Conservation (phyloP, 768 basidiomycete genomes). For the Russula sp. region DNA sequence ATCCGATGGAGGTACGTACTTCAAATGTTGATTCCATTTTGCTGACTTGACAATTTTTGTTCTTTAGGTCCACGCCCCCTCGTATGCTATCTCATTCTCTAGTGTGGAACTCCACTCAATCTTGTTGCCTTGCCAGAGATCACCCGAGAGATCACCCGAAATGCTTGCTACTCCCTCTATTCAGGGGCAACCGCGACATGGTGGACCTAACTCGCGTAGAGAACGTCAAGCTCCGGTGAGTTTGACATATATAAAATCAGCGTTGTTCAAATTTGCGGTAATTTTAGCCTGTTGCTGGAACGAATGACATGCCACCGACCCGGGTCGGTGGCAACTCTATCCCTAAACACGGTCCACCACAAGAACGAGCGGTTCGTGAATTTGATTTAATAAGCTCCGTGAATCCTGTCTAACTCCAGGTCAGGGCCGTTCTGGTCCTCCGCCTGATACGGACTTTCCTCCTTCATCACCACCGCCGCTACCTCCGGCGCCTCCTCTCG, state of each 20-base stretch:
- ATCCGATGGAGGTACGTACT: conserved; percentile 11
- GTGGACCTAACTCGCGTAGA: conserved; percentile 6
- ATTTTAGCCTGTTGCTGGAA: background rate
- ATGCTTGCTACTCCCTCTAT: background rate
- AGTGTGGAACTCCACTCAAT: background rate
- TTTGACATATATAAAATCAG: background rate
- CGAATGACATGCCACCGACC: background rate
- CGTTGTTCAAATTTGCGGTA: background rate
- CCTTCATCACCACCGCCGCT: background rate
- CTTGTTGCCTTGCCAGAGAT: conserved; percentile 11
- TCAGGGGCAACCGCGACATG: conserved; percentile 14
- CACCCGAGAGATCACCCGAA: conserved; percentile 9
- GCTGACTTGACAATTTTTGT: background rate
- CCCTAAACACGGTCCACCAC: background rate
- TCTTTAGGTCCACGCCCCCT: conserved; percentile 5
- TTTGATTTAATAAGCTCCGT: background rate
- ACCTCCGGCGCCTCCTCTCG: background rate
- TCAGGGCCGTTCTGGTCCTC: conserved; percentile 15
- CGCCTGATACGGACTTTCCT: background rate
- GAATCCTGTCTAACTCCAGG: background rate
- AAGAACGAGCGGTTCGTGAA: conserved; percentile 18
- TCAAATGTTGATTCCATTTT: background rate
- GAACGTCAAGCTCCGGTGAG: conserved; percentile 20
- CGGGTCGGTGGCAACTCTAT: background rate
- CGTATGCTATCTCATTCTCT: background rate